Evolutionary conservation across 495 filamentous ascomycete genomes (phyloP).

Genomic region (Aspergillus campestris): DNA sequence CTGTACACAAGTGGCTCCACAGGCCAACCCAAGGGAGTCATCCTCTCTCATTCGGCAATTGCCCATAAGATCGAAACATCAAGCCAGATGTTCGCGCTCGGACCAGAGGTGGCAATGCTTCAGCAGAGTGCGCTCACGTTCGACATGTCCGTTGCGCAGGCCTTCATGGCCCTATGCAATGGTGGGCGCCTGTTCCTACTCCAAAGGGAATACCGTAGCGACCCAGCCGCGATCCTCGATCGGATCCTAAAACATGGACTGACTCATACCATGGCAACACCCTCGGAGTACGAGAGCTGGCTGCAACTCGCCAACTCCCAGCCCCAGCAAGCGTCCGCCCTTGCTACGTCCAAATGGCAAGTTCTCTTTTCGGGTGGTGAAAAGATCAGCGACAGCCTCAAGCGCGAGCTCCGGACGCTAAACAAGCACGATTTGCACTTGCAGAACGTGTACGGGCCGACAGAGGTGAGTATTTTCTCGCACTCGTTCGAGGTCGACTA

Average conservation of each 20-base stretch:
- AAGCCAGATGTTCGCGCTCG: constrained; percentile 10
- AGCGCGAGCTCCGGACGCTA: too few species aligned
- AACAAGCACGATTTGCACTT: too few species aligned
- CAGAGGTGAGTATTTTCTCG: too few species aligned
- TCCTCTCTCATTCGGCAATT: constrained; percentile 21
- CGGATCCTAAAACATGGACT: constrained; percentile 25
- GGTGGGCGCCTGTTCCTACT: constrained; percentile 27
- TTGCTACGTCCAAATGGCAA: neutral
- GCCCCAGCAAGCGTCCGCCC: neutral
- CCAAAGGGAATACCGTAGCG: constrained; percentile 13
- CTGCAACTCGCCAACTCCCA: constrained; percentile 10
- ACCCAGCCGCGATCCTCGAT: constrained; percentile 22
- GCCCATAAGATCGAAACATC: constrained; percentile 21
- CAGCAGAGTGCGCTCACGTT: constrained; percentile 38
- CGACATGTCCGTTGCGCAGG: constrained; percentile 28
- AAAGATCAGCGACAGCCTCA: too few species aligned
- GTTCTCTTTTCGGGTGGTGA: too few species aligned
- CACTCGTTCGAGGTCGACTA: too few species aligned
- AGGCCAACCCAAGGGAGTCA: constrained; percentile 30
- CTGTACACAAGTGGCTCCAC: constrained; percentile 38
- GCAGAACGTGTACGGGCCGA: too few species aligned
- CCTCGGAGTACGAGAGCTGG: constrained; percentile 33
- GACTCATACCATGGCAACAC: constrained; percentile 30
- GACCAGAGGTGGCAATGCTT: constrained; percentile 22
- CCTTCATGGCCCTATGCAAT: constrained; percentile 19